Evolutionary conservation across 805 yeast species (phyloP).

Genomic region (Ogataea haglerorum): DNA sequence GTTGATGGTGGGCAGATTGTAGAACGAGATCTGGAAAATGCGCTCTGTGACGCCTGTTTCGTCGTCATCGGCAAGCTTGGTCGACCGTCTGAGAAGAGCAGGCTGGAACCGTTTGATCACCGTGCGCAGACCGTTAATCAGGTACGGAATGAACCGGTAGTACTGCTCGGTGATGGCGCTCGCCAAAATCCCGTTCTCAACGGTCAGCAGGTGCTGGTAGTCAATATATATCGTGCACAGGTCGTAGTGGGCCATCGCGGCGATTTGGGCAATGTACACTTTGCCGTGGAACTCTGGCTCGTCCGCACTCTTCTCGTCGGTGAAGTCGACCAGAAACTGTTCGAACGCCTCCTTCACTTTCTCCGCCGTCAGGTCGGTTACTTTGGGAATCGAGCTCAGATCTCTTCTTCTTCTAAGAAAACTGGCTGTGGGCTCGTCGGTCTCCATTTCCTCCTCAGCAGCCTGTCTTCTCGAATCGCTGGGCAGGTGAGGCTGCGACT

Average conservation of each 20-base stretch:
- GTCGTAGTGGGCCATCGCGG: conserved; percentile 74
- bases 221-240: conserved; percentile 79
- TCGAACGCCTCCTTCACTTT: conserved; percentile 91
- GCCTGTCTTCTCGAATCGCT: conserved; percentile 15
- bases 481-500: conserved; percentile 22
- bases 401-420: conserved; percentile 49
- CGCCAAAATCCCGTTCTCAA: conserved; percentile 85
- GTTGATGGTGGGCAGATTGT: conserved; percentile 75
- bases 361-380: conserved; percentile 88
- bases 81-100: conserved; percentile 47
- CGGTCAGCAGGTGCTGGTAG: conserved; percentile 67
- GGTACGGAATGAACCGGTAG: conserved; percentile 86
- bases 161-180: conserved; percentile 87
- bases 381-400: conserved; percentile 73
- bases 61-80: conserved; percentile 38
- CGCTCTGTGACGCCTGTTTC: conserved; percentile 54
- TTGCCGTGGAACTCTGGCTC: conserved; percentile 48
- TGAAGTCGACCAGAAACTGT: conserved; percentile 68
- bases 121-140: conserved; percentile 68
- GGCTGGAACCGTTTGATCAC: conserved; percentile 78
- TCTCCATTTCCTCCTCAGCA: conserved; percentile 25
- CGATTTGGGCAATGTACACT: conserved; percentile 74
- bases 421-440: conserved; percentile 27
- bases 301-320: conserved; percentile 36
- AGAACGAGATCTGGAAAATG: conserved; percentile 86